Evolutionary conservation across 1,284 basidiomycete species (phyloP).

Genomic region (Ustilago crameri): DNA sequence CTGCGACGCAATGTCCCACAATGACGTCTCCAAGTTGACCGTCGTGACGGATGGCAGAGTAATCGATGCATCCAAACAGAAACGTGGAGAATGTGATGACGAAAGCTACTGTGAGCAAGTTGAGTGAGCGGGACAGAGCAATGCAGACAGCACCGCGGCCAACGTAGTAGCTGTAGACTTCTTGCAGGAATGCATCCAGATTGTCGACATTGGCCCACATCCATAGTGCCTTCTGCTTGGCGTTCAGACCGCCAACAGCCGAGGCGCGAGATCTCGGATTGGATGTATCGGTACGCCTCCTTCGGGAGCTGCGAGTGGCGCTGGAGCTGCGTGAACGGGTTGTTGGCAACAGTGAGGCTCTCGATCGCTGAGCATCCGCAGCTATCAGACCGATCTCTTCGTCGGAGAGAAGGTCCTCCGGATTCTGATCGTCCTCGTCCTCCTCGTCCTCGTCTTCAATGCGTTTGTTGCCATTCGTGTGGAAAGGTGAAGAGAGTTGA

Average conservation of each 20-base stretch:
- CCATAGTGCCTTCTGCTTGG: constrained; percentile 78
- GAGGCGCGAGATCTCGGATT: constrained; percentile 35
- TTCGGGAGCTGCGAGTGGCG: constrained; percentile 18
- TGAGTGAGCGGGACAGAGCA: constrained; percentile 83
- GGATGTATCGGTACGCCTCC: constrained; percentile 13
- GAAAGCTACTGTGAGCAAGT: constrained; percentile 93
- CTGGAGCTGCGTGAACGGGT: constrained; percentile 15
- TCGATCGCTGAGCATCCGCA: constrained; percentile 6
- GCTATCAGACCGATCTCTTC: constrained; percentile 41
- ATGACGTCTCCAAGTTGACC: constrained; percentile 61
- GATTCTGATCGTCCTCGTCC: constrained; percentile 33
- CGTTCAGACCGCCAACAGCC: constrained; percentile 35
- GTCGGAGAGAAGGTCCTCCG: constrained; percentile 39
- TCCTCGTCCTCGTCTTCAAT: constrained; percentile 6
- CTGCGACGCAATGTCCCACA: constrained; percentile 70
- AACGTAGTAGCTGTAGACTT: constrained; percentile 94
- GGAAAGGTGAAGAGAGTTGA: not conserved
- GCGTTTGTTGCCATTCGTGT: not conserved
- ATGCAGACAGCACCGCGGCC: constrained; percentile 97
- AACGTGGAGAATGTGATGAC: constrained; percentile 97
- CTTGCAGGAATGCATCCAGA: constrained; percentile 91
- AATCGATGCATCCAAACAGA: constrained; percentile 92
- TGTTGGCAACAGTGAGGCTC: not conserved
- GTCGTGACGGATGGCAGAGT: constrained; percentile 74
- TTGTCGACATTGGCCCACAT: constrained; percentile 99